Evolutionary conservation across 495 filamentous ascomycete genomes (phyloP).

Genomic region (Paragyromitra xinjiangensis): DNA sequence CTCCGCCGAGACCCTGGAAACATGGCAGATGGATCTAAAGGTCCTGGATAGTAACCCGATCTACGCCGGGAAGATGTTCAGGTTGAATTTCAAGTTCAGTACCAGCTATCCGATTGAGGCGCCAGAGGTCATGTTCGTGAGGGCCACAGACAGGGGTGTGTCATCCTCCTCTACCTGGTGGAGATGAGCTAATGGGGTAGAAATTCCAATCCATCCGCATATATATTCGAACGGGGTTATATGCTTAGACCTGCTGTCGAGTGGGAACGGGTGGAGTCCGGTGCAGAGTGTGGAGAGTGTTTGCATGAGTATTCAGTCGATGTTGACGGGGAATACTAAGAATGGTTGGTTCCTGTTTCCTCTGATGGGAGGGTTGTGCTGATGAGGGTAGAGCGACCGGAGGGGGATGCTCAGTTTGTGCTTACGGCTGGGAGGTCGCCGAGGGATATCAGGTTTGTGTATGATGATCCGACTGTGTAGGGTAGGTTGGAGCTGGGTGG

Average conservation of each 20-base stretch:
- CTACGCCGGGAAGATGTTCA: slow-evolving; percentile 81
- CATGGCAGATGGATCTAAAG: slow-evolving; percentile 92
- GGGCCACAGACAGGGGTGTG: slow-evolving; percentile 58
- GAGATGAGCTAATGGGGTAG: slow-evolving; percentile 54
- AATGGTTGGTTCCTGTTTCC: slow-evolving; percentile 62
- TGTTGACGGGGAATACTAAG: slow-evolving; percentile 93
- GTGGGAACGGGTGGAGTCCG: slow-evolving; percentile 83
- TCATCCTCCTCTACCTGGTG: neutral
- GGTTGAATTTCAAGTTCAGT: slow-evolving; percentile 86
- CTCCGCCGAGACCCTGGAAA: slow-evolving; percentile 79
- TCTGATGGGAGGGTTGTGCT: neutral
- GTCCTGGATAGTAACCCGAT: slow-evolving; percentile 92
- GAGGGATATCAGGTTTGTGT: slow-evolving; percentile 57
- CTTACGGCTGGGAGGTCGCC: slow-evolving; percentile 51
- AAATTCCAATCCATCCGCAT: slow-evolving; percentile 95
- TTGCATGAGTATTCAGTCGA: slow-evolving; percentile 97
- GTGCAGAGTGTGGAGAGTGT: slow-evolving; percentile 97
- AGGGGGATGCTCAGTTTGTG: slow-evolving; percentile 57
- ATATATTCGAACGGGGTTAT: slow-evolving; percentile 98
- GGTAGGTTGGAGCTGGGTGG: neutral
- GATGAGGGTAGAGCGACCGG: slow-evolving; percentile 47
- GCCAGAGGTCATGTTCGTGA: slow-evolving; percentile 89
- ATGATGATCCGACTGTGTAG: slow-evolving; percentile 57
- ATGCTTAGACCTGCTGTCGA: slow-evolving; percentile 90
- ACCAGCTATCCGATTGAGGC: slow-evolving; percentile 91